Conservation (phyloP, 2,329 filamentous ascomycete genomes). For the Diaporthe vaccinii region DNA sequence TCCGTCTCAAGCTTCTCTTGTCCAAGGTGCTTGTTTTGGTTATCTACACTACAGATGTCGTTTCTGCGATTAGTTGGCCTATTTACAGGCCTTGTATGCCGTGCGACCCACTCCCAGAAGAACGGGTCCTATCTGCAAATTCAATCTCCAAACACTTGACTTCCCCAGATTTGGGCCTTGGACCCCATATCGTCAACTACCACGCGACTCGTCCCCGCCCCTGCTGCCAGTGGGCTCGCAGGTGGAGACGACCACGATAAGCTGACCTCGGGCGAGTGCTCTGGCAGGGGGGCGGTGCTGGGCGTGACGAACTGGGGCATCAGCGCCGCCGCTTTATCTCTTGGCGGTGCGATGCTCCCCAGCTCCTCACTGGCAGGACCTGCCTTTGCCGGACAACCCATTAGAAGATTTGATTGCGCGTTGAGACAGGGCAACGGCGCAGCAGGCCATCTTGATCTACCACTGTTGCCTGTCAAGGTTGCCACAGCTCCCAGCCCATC, state of each 20-base stretch:
- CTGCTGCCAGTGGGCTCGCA: constrained; percentile 7
- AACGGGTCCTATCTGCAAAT: constrained; percentile 24
- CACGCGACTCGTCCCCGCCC: constrained; percentile 22
- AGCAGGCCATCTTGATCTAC: not conserved
- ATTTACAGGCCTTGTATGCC: not conserved
- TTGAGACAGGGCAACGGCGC: constrained; percentile 24
- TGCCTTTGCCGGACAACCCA: constrained; percentile 15
- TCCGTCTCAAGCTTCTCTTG: constrained; percentile 23
- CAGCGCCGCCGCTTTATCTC: constrained; percentile 27
- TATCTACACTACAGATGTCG: not conserved
- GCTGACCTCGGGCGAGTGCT: constrained; percentile 3
- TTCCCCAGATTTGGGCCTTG: constrained; percentile 2
- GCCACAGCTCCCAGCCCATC: constrained; percentile 11
- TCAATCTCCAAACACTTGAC: constrained; percentile 2
- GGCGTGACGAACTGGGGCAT: constrained; percentile 30
- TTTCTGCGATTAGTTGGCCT: not conserved
- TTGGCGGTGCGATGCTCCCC: constrained; percentile 29
- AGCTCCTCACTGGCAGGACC: constrained; percentile 23
- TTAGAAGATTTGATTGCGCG: constrained; percentile 13
- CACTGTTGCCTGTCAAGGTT: constrained; percentile 21
- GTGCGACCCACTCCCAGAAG: not conserved
- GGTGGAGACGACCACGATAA: constrained; percentile 33
- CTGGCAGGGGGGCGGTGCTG: constrained; percentile 1
- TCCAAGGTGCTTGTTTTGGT: constrained; percentile 7
- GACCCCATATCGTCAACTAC: constrained; percentile 12